These are phyloP conservation scores for Hericium coralloides DNA, from an alignment of 768 basidiomycete species.

Conservation along the genomic window DNA sequence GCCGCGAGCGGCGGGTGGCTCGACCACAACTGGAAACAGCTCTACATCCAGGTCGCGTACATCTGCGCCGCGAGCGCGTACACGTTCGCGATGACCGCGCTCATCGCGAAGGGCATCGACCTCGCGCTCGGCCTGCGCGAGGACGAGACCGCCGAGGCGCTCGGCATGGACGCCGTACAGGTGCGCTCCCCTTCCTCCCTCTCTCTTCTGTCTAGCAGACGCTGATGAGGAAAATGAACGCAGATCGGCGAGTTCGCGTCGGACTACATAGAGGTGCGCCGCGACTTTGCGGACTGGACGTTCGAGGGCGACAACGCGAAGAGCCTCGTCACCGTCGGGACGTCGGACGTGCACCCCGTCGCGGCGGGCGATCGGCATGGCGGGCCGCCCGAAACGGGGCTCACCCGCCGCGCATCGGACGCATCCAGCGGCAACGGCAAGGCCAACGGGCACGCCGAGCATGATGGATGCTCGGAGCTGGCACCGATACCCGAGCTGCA, in stretches of 20 bases:
- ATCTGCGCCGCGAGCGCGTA: conserved; percentile 76
- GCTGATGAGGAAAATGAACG: conserved; percentile 10
- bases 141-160: conserved; percentile 54
- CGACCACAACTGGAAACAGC: conserved; percentile 71
- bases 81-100: conserved; percentile 69
- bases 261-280: conserved; percentile 53
- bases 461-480: no score
- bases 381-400: background rate
- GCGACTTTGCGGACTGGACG: conserved; percentile 53
- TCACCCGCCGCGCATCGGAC: background rate
- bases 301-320: conserved; percentile 20
- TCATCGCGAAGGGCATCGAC: conserved; percentile 86
- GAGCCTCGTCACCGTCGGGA: background rate
- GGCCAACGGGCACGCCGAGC: background rate
- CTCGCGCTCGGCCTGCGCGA: conserved; percentile 71
- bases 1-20: conserved; percentile 79
- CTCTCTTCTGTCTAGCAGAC: background rate
- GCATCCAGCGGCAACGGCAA: background rate
- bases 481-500: no score
- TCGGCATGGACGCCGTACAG: conserved; percentile 86
- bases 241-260: conserved; percentile 50
- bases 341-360: background rate
- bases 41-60: conserved; percentile 77
- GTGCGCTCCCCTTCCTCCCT: conserved; percentile 26
- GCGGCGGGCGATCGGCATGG: background rate